Evolutionary conservation across 805 yeast species (phyloP), one percentile per base, ranked within the genome.

Genomic region (Debaryomyces hansenii): DNA sequence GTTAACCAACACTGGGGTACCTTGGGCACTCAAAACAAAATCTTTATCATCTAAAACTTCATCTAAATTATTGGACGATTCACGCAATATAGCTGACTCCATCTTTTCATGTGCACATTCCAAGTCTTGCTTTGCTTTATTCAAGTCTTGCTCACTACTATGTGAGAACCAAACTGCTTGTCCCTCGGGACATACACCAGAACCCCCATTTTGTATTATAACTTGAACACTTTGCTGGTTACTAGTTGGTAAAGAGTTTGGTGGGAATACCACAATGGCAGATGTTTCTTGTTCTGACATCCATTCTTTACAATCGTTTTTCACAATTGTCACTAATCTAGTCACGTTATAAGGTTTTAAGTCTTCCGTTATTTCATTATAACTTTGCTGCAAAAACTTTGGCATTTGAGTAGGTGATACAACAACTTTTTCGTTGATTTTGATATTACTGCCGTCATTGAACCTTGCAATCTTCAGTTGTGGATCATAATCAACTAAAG

Each of bases 181-280:
- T 37, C 88, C 94, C n/a, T 63, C 63, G 2, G 97, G 95, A 54
- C 96, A 90, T 54, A 87, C 84, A 14, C 96, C 97, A 0, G 92
- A 75, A 9, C 90, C 94, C 6, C 90, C 83, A 42, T 96, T 96
- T 74, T 89, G 83, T 29, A 94, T 89, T 35, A 92, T 70, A 4
- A 85, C 92, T 66, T 91, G 97, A 33, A 92, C 94, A 7, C 94
- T 88, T 53, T 72, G 77, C 47, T 70, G 72, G 63, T 94, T 92
- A 42, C 73, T 57, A 12, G 82, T 74, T 16, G 84, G 78, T 46
- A 92, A 74, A 1, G 96, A 83, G 14, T 80, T 79, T 14, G 96
- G 91, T 15, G 99, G 98, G 75, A 94, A 92, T 1, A 90, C 96
- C 27, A 92, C 96, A 29, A 91, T 76, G 0, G 97, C 87, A 0